Conservation (phyloP, 2,329 filamentous ascomycete species). For the Pseudogymnoascus sp. region DNA sequence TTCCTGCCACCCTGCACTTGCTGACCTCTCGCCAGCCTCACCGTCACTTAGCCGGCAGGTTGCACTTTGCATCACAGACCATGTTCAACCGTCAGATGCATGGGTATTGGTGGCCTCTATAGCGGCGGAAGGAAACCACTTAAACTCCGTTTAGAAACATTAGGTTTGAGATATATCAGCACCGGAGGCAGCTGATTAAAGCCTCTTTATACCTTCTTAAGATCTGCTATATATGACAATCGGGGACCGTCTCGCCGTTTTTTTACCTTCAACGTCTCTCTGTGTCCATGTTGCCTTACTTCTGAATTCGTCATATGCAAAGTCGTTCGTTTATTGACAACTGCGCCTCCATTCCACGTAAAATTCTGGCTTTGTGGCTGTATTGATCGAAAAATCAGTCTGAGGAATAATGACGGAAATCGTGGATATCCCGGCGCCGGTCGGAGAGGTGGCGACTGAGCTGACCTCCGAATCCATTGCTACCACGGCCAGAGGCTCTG, state of each 20-base stretch:
- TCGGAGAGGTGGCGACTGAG: background rate
- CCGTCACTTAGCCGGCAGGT: constrained; percentile 8
- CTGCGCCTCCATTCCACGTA: constrained; percentile 1
- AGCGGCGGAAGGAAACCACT: constrained; percentile 8
- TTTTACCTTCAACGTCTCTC: background rate
- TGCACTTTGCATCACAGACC: constrained; percentile 4
- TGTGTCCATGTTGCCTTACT: background rate
- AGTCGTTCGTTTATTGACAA: background rate
- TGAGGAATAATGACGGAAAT: background rate
- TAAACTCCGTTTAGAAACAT: constrained; percentile 19
- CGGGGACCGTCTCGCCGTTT: background rate
- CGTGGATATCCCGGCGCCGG: background rate
- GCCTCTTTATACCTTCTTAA: constrained; percentile 5
- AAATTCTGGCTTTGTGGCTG: background rate
- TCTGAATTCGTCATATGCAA: constrained; percentile 6
- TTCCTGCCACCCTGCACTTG: background rate
- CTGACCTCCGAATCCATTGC: background rate
- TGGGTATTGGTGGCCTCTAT: constrained; percentile 1
- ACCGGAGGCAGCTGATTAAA: constrained; percentile 21
- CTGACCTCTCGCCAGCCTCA: constrained; percentile 6
- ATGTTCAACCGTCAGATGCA: constrained; percentile 8
- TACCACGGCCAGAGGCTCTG: constrained; percentile 13
- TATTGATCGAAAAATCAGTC: background rate
- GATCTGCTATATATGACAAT: constrained; percentile 8
- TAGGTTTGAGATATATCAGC: constrained; percentile 22